These are phyloP conservation scores for Colletotrichum spinosum DNA, from an alignment of 2,329 filamentous ascomycete genomes.

Conservation along the genomic window DNA sequence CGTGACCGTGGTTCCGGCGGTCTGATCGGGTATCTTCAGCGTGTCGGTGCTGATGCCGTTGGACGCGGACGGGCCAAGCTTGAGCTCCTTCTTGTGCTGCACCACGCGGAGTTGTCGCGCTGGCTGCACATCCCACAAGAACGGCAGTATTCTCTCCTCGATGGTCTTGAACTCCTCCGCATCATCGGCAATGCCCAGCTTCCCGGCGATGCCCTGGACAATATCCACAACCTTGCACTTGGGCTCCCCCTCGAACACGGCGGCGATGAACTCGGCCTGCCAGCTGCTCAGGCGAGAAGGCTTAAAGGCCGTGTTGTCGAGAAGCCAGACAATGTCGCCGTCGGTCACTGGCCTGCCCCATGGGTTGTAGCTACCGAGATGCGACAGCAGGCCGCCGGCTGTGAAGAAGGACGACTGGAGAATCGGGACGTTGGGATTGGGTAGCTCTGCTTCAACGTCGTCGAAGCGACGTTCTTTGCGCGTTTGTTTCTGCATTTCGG, in stretches of 20 bases:
- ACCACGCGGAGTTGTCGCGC: constrained; percentile 75
- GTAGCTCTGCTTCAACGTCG: constrained; percentile 61
- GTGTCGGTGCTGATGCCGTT: constrained; percentile 79
- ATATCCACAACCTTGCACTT: constrained; percentile 75
- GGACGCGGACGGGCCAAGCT: constrained; percentile 75
- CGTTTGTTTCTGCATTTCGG: constrained; percentile 63
- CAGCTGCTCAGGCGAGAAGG: constrained; percentile 64
- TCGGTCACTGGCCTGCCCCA: constrained; percentile 69
- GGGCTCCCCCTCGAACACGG: constrained; percentile 80
- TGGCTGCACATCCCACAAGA: constrained; percentile 80
- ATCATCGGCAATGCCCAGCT: constrained; percentile 73
- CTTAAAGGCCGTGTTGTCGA: constrained; percentile 89
- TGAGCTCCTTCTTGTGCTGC: constrained; percentile 62
- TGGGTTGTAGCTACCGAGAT: constrained; percentile 66
- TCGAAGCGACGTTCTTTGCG: constrained; percentile 61
- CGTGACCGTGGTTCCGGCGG: constrained; percentile 58
- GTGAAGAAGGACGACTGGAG: constrained; percentile 46
- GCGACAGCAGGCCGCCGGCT: constrained; percentile 57
- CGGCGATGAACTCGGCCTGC: constrained; percentile 86
- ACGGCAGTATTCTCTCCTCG: constrained; percentile 77
- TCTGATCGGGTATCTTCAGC: constrained; percentile 60
- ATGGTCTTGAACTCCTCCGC: constrained; percentile 70
- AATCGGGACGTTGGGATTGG: constrained; percentile 46
- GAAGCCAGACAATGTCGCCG: constrained; percentile 83
- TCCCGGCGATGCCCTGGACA: constrained; percentile 76